phyloP scores from a whole-genome alignment of 805 yeast genomes.

The Kazachstania viticola region DNA sequence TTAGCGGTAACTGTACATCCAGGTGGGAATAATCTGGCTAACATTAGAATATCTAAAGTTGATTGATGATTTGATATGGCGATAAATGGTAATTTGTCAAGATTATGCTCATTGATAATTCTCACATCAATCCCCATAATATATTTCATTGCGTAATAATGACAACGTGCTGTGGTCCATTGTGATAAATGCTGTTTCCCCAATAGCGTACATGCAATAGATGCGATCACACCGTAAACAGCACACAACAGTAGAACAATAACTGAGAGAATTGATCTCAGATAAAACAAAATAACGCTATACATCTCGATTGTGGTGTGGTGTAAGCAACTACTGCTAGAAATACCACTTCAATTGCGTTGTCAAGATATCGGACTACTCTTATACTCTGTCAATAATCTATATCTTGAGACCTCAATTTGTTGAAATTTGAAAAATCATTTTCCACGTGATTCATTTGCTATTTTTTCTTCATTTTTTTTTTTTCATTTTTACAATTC shows the following conservation, averaged over 20 bases:
- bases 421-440: no score
- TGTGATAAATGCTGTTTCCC: constrained; percentile 79
- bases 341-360: no score
- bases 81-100: constrained; percentile 59
- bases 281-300: constrained; percentile 38
- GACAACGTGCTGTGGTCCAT: constrained; percentile 80
- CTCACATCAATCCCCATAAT: constrained; percentile 60
- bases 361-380: no score
- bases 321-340: no score
- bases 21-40: constrained; percentile 78
- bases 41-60: constrained; percentile 67
- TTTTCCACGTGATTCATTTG: no score
- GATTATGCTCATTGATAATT: constrained; percentile 52
- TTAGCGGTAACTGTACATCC: constrained; percentile 91
- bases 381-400: no score
- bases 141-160: constrained; percentile 48
- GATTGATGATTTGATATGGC: constrained; percentile 85
- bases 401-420: no score
- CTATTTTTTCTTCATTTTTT: no score
- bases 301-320: no score
- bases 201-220: constrained; percentile 48
- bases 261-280: constrained; percentile 45
- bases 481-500: no score
- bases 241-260: constrained; percentile 48
- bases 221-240: constrained; percentile 66